These are phyloP conservation scores for Trichosporon faecale DNA, from an alignment of 1,284 basidiomycete species.

Conservation along the genomic window DNA sequence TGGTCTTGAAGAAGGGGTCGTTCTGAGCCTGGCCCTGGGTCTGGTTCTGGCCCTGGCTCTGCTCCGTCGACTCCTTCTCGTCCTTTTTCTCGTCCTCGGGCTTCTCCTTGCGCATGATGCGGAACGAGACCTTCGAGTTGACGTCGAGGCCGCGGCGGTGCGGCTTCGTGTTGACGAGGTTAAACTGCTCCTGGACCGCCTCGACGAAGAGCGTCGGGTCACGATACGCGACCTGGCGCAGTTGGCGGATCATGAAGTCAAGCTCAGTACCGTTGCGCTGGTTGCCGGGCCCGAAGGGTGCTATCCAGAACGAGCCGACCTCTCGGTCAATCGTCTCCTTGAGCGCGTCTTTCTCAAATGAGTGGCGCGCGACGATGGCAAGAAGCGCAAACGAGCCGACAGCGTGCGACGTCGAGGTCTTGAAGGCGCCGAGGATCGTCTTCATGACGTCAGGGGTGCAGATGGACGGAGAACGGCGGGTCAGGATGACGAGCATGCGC, in stretches of 20 bases:
- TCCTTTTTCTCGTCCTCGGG: conserved; percentile 14
- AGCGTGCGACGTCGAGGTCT: conserved; percentile 48
- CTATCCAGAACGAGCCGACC: conserved; percentile 67
- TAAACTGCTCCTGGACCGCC: conserved; percentile 66
- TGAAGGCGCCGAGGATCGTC: conserved; percentile 64
- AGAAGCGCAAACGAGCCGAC: conserved; percentile 74
- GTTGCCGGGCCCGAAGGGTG: conserved; percentile 47
- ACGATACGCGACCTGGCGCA: conserved; percentile 76
- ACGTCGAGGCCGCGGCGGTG: conserved; percentile 61
- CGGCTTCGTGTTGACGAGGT: conserved; percentile 66
- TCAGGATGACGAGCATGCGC: conserved; percentile 75
- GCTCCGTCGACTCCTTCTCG: neutral
- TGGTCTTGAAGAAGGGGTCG: conserved; percentile 56
- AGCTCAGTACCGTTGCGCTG: conserved; percentile 71
- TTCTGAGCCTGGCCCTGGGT: neutral
- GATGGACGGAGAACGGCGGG: conserved; percentile 67
- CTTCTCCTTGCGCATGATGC: conserved; percentile 34
- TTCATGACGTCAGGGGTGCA: conserved; percentile 63
- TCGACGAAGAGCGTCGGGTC: conserved; percentile 76
- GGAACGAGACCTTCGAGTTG: conserved; percentile 55
- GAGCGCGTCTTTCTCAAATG: conserved; percentile 67
- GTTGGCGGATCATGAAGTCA: conserved; percentile 68
- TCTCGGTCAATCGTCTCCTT: conserved; percentile 75
- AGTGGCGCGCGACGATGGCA: conserved; percentile 81
- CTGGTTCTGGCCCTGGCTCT: conserved; percentile 14